Evolutionary conservation across 208 protist genomes (phyloP).

Genomic region (Acanthamoeba royreba): DNA sequence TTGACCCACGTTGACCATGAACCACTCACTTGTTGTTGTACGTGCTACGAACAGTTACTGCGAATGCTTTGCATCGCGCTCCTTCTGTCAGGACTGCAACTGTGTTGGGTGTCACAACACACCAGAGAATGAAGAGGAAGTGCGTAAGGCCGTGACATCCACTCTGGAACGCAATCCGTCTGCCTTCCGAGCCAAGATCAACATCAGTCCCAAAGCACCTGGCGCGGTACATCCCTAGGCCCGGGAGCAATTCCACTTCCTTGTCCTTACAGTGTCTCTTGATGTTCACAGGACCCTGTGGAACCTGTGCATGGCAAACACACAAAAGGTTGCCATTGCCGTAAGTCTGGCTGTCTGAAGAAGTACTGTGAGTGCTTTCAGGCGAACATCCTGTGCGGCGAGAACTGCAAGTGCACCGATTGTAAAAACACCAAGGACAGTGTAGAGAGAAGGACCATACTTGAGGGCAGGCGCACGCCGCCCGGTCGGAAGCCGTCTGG

Average conservation of each 20-base stretch:
- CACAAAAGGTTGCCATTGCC: conserved; percentile 72
- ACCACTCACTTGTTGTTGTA: no score
- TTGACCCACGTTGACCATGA: no score
- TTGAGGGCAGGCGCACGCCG: conserved; percentile 33
- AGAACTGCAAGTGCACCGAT: conserved; percentile 74
- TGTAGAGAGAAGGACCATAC: background rate
- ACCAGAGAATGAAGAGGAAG: conserved; percentile 50
- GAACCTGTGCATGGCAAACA: conserved; percentile 57
- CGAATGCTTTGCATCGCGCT: conserved; percentile 67
- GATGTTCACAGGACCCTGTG: background rate
- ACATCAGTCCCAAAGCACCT: background rate
- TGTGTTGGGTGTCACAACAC: conserved; percentile 67
- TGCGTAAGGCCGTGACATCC: conserved; percentile 42
- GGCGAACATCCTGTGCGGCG: conserved; percentile 67
- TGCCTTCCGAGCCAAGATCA: conserved; percentile 69
- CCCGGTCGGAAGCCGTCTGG: background rate
- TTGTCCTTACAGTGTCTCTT: background rate
- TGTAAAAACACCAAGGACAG: conserved; percentile 64
- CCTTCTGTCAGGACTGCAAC: conserved; percentile 58
- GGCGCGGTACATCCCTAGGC: background rate
- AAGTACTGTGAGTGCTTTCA: conserved; percentile 81
- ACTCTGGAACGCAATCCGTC: conserved; percentile 71
- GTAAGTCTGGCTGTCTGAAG: conserved; percentile 73
- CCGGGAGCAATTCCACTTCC: background rate
- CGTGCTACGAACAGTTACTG: conserved; percentile 65